Evolutionary conservation across 352 stramenopile genomes (phyloP).

Genomic region (Phytophthora syringae): DNA sequence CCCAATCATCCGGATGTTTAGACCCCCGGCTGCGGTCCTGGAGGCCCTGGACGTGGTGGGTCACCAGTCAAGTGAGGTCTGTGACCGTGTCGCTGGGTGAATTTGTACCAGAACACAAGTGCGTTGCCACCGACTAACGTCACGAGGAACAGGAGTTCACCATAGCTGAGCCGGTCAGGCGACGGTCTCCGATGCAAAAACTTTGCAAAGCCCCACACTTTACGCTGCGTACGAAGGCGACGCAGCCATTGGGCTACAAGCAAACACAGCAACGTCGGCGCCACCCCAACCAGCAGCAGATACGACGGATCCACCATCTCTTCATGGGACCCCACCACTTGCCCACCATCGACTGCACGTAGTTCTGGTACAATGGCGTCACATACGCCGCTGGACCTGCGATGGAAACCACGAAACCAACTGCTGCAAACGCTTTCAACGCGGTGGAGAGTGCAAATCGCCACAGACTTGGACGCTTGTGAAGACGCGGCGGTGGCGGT

Average conservation of each 20-base stretch:
- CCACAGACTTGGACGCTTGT: constrained; percentile 2
- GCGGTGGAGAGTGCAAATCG: not conserved
- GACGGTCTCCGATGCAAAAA: constrained; percentile 22
- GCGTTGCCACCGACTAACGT: constrained; percentile 35
- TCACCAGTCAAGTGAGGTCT: constrained; percentile 15
- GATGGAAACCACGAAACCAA: constrained; percentile 26
- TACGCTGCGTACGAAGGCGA: constrained; percentile 6
- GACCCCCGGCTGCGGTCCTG: not conserved
- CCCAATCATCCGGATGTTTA: constrained; percentile 26
- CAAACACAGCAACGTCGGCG: constrained; percentile 42
- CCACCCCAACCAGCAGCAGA: constrained; percentile 50
- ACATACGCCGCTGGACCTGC: constrained; percentile 30
- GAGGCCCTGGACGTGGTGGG: not conserved
- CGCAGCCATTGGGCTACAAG: constrained; percentile 43
- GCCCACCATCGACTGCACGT: constrained; percentile 17
- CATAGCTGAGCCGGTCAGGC: constrained; percentile 27
- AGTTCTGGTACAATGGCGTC: constrained; percentile 26
- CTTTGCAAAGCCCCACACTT: constrained; percentile 9
- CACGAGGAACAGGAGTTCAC: constrained; percentile 43
- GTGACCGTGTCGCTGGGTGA: constrained; percentile 11
- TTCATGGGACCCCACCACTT: constrained; percentile 29
- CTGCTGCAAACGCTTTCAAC: constrained; percentile 9
- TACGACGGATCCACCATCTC: constrained; percentile 68
- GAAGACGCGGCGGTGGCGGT: constrained; percentile 1
- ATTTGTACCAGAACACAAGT: constrained; percentile 37